Conservation (phyloP, 1,284 basidiomycete genomes). For the Schizophyllum commune region DNA sequence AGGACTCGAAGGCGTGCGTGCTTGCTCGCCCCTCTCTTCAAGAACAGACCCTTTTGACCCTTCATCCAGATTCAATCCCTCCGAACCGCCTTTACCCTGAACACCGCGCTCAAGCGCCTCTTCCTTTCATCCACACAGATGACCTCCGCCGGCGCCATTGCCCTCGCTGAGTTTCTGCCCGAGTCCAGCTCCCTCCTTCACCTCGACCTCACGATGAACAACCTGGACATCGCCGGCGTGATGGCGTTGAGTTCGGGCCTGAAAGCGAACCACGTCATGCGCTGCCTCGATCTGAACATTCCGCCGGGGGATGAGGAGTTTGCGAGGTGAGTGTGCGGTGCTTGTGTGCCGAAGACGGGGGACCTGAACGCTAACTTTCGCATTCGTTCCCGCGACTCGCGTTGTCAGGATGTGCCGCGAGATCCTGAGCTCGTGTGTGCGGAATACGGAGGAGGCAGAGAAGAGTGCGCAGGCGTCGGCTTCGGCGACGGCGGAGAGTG, state of each 20-base stretch:
- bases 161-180: slow-evolving; percentile 92
- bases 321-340: slow-evolving; percentile 67
- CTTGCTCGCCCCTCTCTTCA: not conserved
- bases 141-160: slow-evolving; percentile 83
- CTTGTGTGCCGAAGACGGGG: too few relatives aligned
- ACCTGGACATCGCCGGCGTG: slow-evolving; percentile 83
- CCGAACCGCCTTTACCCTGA: slow-evolving; percentile 88
- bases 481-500: slow-evolving; percentile 17
- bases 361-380: not conserved
- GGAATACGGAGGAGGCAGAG: slow-evolving; percentile 85
- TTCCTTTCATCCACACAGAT: slow-evolving; percentile 85
- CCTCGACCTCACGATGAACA: slow-evolving; percentile 79
- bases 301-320: slow-evolving; percentile 85
- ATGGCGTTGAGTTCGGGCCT: slow-evolving; percentile 87
- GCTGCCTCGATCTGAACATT: slow-evolving; percentile 92
- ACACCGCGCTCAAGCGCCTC: slow-evolving; percentile 85
- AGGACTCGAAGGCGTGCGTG: slow-evolving; percentile 73
- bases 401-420: slow-evolving; percentile 60
- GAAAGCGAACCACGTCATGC: slow-evolving; percentile 75
- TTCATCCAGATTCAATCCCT: slow-evolving; percentile 70
- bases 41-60: not conserved
- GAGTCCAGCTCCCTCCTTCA: slow-evolving; percentile 85
- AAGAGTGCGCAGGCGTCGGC: slow-evolving; percentile 29
- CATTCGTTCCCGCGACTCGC: not conserved
- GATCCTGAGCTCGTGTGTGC: slow-evolving; percentile 76